Base-by-base conservation (phyloP, 305 asterid species). In the Fraxinus ornus region DNA sequence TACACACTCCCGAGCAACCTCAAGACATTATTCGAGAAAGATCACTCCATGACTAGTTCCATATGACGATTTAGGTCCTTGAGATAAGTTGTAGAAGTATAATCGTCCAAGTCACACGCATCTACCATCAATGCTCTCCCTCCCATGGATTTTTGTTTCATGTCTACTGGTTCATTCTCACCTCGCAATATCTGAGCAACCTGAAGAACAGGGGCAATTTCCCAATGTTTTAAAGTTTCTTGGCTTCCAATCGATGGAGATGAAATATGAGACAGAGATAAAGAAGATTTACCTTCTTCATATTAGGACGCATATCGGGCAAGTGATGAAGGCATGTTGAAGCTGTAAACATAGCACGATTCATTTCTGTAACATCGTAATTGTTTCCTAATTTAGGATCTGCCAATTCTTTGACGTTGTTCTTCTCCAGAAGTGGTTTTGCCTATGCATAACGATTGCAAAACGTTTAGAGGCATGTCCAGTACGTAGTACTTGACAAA, bases 261-360 rank as follows among this genome's bases (percentile, higher is more conserved):
- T 13, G 13, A 10, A 32, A 44, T 5, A n/a, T n/a, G 21, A 68
- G 75, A 68, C 39, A 0, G 21, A 30, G 81, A 74, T 17, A 35
- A 21, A 55, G 76, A 7, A 24, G 32, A 21, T 62, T 57, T 88
- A 97, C 99, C 95, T 90, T 83, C 64, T 85, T 90, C 99, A 97
- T 95, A 91, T 80, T 90, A 39, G 99, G 99, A 37, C 99, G 96
- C 91, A 90, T 75, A 88, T 83, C 88, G 79, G 98, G 94, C 85
- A 90, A 87, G 86, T 97, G 98, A 81, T 93, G 96, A 86, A 97
- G 87, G 90, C 99, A 97, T 36, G 88, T 86, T n/a, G 96, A 91
- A 82, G 99, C 98, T 76, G 94, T 81, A 79, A 85, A 91, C 92
- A 95, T 91, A 76, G 95, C 96, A 0, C 98, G 94, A 64, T 92